Evolutionary conservation across 78 protist genomes (phyloP).

Genomic region (Fonticula alba): DNA sequence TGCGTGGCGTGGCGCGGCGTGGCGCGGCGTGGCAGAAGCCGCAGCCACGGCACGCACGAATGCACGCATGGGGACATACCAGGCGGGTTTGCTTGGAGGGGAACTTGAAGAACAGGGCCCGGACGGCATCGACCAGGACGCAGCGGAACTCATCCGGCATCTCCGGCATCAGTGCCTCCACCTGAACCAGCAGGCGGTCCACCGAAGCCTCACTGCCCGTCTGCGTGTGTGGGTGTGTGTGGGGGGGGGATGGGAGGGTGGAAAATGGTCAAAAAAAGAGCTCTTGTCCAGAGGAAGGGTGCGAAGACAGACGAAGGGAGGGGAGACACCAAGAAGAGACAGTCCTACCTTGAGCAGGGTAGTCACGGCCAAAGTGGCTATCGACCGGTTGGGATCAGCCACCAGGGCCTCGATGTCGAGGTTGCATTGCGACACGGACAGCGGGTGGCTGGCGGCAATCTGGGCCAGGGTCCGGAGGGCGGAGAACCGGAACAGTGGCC

Average conservation of each 20-base stretch:
- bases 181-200: slow-evolving; percentile 85
- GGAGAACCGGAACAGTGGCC: slow-evolving; percentile 75
- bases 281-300: not conserved
- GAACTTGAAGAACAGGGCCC: slow-evolving; percentile 58
- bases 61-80: too few species aligned
- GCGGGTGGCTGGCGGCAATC: slow-evolving; percentile 42
- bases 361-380: slow-evolving; percentile 93
- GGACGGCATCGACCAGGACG: slow-evolving; percentile 80
- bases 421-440: slow-evolving; percentile 59
- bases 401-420: slow-evolving; percentile 82
- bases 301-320: not conserved
- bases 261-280: not conserved
- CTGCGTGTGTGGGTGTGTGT: slow-evolving; percentile 8
- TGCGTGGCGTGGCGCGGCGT: too few species aligned
- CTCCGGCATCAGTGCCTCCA: slow-evolving; percentile 68
- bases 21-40: too few species aligned
- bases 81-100: slow-evolving; percentile 37
- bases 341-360: slow-evolving; percentile 66
- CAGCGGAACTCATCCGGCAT: slow-evolving; percentile 85
- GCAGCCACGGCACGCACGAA: too few species aligned
- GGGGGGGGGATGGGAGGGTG: not conserved
- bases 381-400: slow-evolving; percentile 74
- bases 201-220: slow-evolving; percentile 69
- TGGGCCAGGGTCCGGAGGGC: slow-evolving; percentile 78
- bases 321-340: not conserved